A percentile compares a stretch with the other conserved stretches of the same genome.
Conservation (phyloP, 1,284 basidiomycete genomes). For the Puccinia triticina region DNA sequence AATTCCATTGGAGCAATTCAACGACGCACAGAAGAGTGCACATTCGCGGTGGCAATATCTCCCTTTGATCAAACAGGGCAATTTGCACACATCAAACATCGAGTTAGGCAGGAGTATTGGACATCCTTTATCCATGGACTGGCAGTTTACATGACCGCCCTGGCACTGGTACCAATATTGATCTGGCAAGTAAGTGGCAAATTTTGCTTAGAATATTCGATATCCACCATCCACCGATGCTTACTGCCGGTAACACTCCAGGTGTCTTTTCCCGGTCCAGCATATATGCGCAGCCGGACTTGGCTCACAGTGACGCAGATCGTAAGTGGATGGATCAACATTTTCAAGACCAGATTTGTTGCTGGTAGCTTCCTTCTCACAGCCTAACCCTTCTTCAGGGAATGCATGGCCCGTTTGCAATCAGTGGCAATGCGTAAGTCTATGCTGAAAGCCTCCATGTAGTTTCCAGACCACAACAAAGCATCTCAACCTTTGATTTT, state of each 20-base stretch:
- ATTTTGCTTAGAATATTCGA: not conserved
- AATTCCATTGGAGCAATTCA: conserved; percentile 25
- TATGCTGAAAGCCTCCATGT: not conserved
- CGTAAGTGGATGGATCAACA: not conserved
- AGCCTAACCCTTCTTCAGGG: conserved; percentile 7
- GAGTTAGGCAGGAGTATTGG: conserved; percentile 32
- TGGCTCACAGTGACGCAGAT: conserved; percentile 43
- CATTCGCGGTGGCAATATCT: conserved; percentile 26
- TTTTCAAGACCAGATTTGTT: not conserved
- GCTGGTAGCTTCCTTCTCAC: not conserved
- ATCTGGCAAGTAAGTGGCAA: conserved; percentile 38
- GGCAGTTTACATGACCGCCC: conserved; percentile 13
- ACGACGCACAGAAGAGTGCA: conserved; percentile 21
- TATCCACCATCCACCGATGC: too few relatives aligned
- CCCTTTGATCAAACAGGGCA: conserved; percentile 27
- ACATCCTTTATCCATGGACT: conserved; percentile 24
- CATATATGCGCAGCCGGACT: conserved; percentile 20
- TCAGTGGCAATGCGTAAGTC: conserved; percentile 33
- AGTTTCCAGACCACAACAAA: not conserved
- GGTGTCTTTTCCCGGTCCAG: conserved; percentile 27
- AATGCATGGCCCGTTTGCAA: conserved; percentile 40
- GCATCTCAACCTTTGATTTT: not conserved
- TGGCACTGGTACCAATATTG: conserved; percentile 31
- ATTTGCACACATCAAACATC: conserved; percentile 29
- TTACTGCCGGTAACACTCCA: not conserved